Base-by-base conservation (phyloP, 78 protist species). In the Acrasis kona region DNA sequence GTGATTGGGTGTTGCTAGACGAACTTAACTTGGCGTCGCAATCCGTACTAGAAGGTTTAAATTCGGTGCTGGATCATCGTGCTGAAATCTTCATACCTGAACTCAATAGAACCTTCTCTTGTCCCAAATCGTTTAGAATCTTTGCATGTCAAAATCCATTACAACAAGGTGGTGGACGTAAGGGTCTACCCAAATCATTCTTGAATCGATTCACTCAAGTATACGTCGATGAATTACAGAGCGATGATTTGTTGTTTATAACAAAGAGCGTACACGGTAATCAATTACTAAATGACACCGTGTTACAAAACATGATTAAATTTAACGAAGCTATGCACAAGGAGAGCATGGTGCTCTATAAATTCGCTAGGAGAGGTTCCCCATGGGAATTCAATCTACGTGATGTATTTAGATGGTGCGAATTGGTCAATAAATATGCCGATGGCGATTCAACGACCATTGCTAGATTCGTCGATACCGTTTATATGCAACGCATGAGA, bases 351-450 rank as follows among this genome's bases (percentile, higher is more conserved):
- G 65, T 85, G 10, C 65, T 41, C 4, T 12, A 74, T 19, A 8
- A 71, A 38, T 66, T 84, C 35, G 96, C 93, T 2, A 2, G 78
- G 2, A 10, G 37, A 10, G 99, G 99, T 41, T 80, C 89, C 5
- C 99, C 99, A 10, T 96, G 99, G 99, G 99, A 96, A 84, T 93
- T 96, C 92, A 98, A 98, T 89, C 82, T 98, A 69, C 89, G 99
- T 2, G 99, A 98, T 64, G 75, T 96, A 27, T 70, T 85, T 76
- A 83, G 99, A 29, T 96, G 98, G 98, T 84, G 93, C 67, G 95
- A 93, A 7, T 39, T 92, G 71, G 7, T 73, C 32, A 32, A 39
- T 3, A n/a, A n/a, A n/a, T n/a, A n/a, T n/a, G 19, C 71, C 12
- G 71, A 12, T 67, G 19, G 34, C 19, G 71, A 70, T 7, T 61